Conservation (phyloP, 257 asterid genomes). For the Primulina tabacum region DNA sequence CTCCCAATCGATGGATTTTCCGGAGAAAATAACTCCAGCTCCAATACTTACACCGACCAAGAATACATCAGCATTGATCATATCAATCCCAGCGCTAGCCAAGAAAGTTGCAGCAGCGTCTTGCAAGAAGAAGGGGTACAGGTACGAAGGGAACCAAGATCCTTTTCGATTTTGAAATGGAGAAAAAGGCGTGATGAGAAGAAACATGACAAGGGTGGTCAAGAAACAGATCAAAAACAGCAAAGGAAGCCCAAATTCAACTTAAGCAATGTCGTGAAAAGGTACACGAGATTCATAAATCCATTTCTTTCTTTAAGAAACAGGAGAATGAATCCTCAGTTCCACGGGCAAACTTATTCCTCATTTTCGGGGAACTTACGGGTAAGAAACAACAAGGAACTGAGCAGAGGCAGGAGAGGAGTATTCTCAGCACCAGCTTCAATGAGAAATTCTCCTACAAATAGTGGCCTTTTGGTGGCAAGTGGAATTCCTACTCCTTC, state of each 20-base stretch:
- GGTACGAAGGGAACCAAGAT: slow-evolving; percentile 50
- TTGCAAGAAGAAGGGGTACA: slow-evolving; percentile 32
- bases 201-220: slow-evolving; percentile 22
- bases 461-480: slow-evolving; percentile 70
- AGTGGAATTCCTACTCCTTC: slow-evolving; percentile 32
- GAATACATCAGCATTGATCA: not conserved
- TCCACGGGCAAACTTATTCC: slow-evolving; percentile 35
- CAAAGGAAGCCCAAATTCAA: slow-evolving; percentile 52
- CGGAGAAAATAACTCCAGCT: slow-evolving; percentile 3
- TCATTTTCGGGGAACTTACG: slow-evolving; percentile 69
- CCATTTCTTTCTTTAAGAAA: slow-evolving; percentile 48
- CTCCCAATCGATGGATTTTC: slow-evolving; percentile 45
- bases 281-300: slow-evolving; percentile 56
- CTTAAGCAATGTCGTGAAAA: slow-evolving; percentile 42
- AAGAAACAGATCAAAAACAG: slow-evolving; percentile 30
- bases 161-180: slow-evolving; percentile 58
- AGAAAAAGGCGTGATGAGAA: slow-evolving; percentile 27
- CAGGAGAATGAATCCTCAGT: slow-evolving; percentile 24
- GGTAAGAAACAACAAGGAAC: slow-evolving; percentile 37
- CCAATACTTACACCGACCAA: slow-evolving; percentile 20
- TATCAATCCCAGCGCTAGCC: not conserved
- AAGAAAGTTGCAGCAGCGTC: slow-evolving; percentile 16
- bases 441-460: slow-evolving; percentile 70
- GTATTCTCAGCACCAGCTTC: slow-evolving; percentile 80
- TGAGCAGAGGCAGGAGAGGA: slow-evolving; percentile 45